phyloP scores from a whole-genome alignment of 1,139 yeast species.

The Taphrina wiesneri region DNA sequence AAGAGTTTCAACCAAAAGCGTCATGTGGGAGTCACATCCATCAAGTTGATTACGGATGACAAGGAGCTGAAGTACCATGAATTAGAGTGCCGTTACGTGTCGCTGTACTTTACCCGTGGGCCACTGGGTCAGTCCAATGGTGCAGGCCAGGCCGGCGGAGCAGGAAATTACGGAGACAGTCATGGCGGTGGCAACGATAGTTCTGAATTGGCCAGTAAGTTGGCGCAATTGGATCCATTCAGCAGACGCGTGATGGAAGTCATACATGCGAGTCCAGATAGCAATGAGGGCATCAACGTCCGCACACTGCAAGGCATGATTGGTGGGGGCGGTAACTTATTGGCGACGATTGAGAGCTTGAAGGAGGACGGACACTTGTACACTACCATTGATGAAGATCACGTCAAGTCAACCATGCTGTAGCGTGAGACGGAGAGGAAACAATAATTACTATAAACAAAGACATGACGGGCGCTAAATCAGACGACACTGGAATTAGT shows the following conservation, averaged over 20 bases:
- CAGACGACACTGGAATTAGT: too few relatives aligned
- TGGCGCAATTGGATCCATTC: constrained; percentile 37
- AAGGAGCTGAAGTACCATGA: constrained; percentile 78
- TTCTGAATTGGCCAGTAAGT: constrained; percentile 10
- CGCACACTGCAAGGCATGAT: constrained; percentile 35
- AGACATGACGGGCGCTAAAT: not conserved
- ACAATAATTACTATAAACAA: too few relatives aligned
- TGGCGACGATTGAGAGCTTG: constrained; percentile 36
- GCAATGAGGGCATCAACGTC: constrained; percentile 39
- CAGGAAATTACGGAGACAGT: constrained; percentile 2
- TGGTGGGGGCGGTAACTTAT: constrained; percentile 23
- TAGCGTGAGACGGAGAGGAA: not conserved
- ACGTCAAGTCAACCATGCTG: constrained; percentile 35
- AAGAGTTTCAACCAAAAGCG: constrained; percentile 70
- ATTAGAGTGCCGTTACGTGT: constrained; percentile 67
- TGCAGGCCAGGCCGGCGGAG: not conserved
- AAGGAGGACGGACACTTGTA: constrained; percentile 39
- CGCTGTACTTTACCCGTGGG: constrained; percentile 45
- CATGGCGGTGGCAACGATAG: constrained; percentile 9
- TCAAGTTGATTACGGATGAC: constrained; percentile 63
- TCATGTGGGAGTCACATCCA: constrained; percentile 63
- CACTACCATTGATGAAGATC: constrained; percentile 41
- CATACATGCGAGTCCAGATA: constrained; percentile 34
- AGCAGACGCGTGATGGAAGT: constrained; percentile 38
- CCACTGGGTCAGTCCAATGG: constrained; percentile 5